Evolutionary conservation across 2,329 filamentous ascomycete species (phyloP), one percentile per base, ranked within the genome.

Genomic region (Aspergillus quadricinctus): DNA sequence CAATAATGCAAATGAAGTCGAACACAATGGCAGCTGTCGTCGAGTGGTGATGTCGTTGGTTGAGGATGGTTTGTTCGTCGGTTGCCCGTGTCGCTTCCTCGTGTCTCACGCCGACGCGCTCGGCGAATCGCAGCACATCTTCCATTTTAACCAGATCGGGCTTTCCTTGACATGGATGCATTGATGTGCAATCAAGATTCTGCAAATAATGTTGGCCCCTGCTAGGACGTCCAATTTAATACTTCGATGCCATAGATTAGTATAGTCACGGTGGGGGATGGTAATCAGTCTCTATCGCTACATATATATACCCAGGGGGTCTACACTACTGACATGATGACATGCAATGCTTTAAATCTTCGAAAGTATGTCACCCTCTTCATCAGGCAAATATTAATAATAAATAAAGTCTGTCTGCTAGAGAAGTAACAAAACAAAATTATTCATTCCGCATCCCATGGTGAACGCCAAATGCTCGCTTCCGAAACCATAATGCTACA

Each of bases 81-180:
- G 3, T 43, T 54, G 48, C 49, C 46, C 43, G 43, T 46, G 43
- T 46, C 43, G 19, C 19, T 46, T 25, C 46, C 49, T 55, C 52
- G 53, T 59, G 55, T 60, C 50, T 53, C 54, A 54, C 59, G 52
- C 55, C 52, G 53, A 58, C 52, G 54, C 59, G 51, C 58, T 40
- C 50, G 29, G 14, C 31, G 31, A 37, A 37, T 37, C 31, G 31
- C 31, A 37, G 31, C 31, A 17, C 31, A 17, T 37, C 41, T 45
- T 45, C 10, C 8, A 45, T 45, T 45, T 45, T 45, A 45, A 45
- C 41, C 41, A 19, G 21, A 21, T 45, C 21, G 41, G 41, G 41
- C 41, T 23, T 45, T 23, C 1, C 41, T 45, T 37, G 17, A 37
- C 28, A 10, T 17, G 14, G 5, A 37, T 37, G 31, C 31, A 17